These are phyloP conservation scores for Chalciporus pseudorubinellus DNA, from an alignment of 768 basidiomycete genomes.

Conservation along the genomic window DNA sequence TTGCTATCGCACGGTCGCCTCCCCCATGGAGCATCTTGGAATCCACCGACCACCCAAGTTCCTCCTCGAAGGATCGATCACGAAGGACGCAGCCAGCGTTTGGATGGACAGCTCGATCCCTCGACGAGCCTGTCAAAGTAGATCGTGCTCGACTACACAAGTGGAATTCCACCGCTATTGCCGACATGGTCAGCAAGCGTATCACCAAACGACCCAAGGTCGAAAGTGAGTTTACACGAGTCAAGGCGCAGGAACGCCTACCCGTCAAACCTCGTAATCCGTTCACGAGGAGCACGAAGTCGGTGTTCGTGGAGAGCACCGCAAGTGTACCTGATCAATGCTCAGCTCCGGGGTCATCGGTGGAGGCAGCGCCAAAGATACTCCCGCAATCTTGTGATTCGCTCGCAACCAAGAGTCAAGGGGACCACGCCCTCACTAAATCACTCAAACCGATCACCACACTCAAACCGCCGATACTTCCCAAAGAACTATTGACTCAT, in stretches of 20 bases:
- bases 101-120: slow-evolving; percentile 3
- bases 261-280: slow-evolving; percentile 20
- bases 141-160: slow-evolving; percentile 28
- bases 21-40: slow-evolving; percentile 25
- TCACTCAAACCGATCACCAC: slow-evolving; percentile 31
- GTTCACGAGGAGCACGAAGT: slow-evolving; percentile 12
- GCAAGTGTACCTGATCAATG: not conserved
- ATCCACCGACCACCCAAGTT: not conserved
- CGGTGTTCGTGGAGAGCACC: slow-evolving; percentile 19
- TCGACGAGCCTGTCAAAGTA: slow-evolving; percentile 11
- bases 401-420: slow-evolving; percentile 3
- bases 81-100: not conserved
- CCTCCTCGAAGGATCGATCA: not conserved
- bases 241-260: slow-evolving; percentile 2
- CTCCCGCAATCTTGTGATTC: slow-evolving; percentile 9
- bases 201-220: slow-evolving; percentile 21
- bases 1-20: slow-evolving; percentile 28
- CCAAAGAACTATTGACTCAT: slow-evolving; percentile 23
- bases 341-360: not conserved
- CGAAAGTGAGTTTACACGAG: slow-evolving; percentile 20
- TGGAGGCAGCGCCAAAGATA: not conserved
- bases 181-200: slow-evolving; percentile 20
- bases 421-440: slow-evolving; percentile 3
- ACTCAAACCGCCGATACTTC: slow-evolving; percentile 28
- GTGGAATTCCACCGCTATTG: slow-evolving; percentile 18